Base-by-base conservation (phyloP, 2,329 filamentous ascomycete genomes). In the Trichophyton simii region DNA sequence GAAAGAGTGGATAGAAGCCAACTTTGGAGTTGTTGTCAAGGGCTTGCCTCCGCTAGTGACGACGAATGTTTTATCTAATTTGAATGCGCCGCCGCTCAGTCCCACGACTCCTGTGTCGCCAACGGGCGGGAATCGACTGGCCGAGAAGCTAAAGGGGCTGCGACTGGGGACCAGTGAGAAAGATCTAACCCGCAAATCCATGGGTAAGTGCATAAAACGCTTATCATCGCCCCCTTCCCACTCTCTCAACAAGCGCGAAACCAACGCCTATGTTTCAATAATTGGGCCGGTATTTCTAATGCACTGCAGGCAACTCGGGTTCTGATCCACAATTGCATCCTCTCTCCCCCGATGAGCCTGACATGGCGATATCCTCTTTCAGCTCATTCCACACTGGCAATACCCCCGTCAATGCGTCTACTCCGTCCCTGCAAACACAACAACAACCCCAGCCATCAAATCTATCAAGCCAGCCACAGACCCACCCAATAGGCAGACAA, bases 1-100 rank as follows among this genome's bases (percentile, higher is more conserved):
- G 73, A 88, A 86, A 70, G 82, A 88, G 67, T 95, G 90, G 90
- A 91, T 96, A 59, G 83, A 89, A 68, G 79, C 85, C 55, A 89
- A 91, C 67, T 96, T 95, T 72, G 87, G 87, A 4, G 77, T 89
- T 1, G 63, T 60, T 20, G 71, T 68, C 48, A 72, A 74, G 60
- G 78, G 73, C 64, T 77, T 73, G 60, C 72, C 57, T 65, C 64
- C 64, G 1, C 68, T 62, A 66, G 62, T 63, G 5, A 72, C 71
- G 31, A 71, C 76, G 59, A 76, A 65, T 61, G 69, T 74, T 57
- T 72, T 71, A 13, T 44, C 18, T 57, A 57, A 55, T 64, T 61
- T 63, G 42, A 66, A 46, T 62, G 67, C 54, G 63, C 67, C 58
- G 62, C 69, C 41, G 44, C 66, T 25, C 68, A 74, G 75, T 4